Base-by-base conservation (phyloP, 1,284 basidiomycete genomes). In the Inonotus obliquus region DNA sequence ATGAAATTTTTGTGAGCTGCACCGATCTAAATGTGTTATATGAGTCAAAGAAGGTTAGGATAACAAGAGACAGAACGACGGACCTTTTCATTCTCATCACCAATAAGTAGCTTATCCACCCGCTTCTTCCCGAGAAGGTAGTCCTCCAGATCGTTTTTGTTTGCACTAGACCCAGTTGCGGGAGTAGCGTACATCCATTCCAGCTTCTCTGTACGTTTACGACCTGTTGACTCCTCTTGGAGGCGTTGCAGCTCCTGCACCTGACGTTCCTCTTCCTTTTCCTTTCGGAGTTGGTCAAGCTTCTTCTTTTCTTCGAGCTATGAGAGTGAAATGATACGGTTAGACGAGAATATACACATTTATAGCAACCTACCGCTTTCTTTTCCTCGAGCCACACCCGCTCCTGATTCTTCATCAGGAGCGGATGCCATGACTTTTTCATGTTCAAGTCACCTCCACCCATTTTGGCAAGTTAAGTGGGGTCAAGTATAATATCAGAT, bases 171-270 rank as follows among this genome's bases (percentile, higher is more conserved):
- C 14, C 91, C 92, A 4, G 89, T 86, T 0, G 92, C 92, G 1
- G 97, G 96, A 1, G 96, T 97, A 14, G 96, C 81, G 77, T 99
- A 99, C 93, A 99, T 96, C 97, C 97, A 99, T 73, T 99, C 96
- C 57, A 99, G 76, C 71, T 94, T 94, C 73, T 98, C 96, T 54
- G 89, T 84, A 67, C 92, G 81, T 76, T 96, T 97, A 79, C 91
- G 94, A 32, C 97, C 97, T 7, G 96, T 98, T 67, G 95, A 87
- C 65, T 92, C 91, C 71, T 96, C 93, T 72, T 97, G 95, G 53
- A 99, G 74, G 54, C 96, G 85, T 72, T 98, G 96, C 17, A 99
- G 84, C 70, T 99, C 96, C 69, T 97, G 95, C 29, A 99, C 77
- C 73, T 98, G 96, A 13, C 97, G 83, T 73, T 99, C 96, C 71